Base-by-base conservation (phyloP, 192 early-diverging fungal genomes). In the Spinellus fusiger region DNA sequence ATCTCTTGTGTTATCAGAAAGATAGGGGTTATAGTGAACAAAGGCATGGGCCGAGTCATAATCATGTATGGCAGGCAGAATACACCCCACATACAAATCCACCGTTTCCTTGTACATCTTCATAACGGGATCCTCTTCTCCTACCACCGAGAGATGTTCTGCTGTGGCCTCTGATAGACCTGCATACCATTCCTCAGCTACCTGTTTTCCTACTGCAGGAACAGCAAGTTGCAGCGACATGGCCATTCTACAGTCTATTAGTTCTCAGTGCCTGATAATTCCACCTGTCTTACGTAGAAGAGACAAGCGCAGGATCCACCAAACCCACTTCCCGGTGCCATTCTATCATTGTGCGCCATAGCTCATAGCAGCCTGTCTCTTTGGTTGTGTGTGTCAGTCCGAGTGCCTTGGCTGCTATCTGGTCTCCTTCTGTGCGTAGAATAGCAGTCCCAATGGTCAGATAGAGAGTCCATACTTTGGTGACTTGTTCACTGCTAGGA, bases 141-240 rank as follows among this genome's bases (percentile, higher is more conserved):
- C 25, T 23, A 54, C 54, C 18, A 56, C 29, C 12, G 55, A 38
- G 46, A 65, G 34, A 53, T 52, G 31, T 52, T 58, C 62, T 6
- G 50, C 12, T 5, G 52, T 60, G 12, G 32, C 8, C 31, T 74
- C 72, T 6, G 66, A 35, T 48, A 74, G n/a, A 48, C 31, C 32
- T 0, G 65, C 55, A 46, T 65, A 65, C 72, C 72, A 74, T 51
- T 57, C 38, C 35, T 74, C 72, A 26, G 59, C 66, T 23, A 69
- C 34, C 37, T 74, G 66, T 52, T 59, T 68, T 12, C 62, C 72
- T 1, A 69, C 66, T 5, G 16, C 33, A 26, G 51, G 49, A 16
- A 52, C 50, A 51, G 53, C 22, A 8, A 56, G 20, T 34, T 49
- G 48, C 12, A 73, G 32, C 4, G 64, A 46, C 64, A 71, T 59